These are phyloP conservation scores for Colletotrichum plurivorum DNA, from an alignment of 2,329 filamentous ascomycete genomes.

Conservation along the genomic window DNA sequence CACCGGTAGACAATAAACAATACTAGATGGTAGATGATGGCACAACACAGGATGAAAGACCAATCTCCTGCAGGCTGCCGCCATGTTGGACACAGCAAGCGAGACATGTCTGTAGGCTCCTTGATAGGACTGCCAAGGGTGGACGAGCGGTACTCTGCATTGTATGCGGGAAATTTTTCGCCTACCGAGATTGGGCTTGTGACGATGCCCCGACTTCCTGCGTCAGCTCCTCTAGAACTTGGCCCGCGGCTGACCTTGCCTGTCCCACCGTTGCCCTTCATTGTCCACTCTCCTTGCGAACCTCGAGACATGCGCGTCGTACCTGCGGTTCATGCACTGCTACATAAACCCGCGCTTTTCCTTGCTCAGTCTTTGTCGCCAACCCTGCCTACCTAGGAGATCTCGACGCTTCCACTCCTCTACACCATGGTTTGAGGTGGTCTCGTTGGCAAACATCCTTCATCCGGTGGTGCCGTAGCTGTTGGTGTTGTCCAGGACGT, in stretches of 20 bases:
- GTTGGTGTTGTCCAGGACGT: neutral
- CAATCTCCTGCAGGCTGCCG: conserved; percentile 38
- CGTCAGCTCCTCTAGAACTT: conserved; percentile 21
- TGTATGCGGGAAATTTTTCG: conserved; percentile 39
- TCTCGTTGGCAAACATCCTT: neutral
- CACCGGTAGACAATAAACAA: conserved; percentile 1
- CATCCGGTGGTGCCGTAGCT: neutral
- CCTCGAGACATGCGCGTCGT: conserved; percentile 21
- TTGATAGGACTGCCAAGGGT: conserved; percentile 39
- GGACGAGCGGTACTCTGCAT: conserved; percentile 37
- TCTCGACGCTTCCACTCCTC: neutral
- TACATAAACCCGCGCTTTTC: conserved; percentile 28
- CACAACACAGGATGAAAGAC: conserved; percentile 1
- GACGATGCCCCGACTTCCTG: conserved; percentile 21
- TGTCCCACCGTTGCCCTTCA: conserved; percentile 22
- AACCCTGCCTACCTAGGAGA: neutral
- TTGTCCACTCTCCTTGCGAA: conserved; percentile 19
- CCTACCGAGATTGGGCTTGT: conserved; percentile 37
- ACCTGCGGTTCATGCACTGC: conserved; percentile 33
- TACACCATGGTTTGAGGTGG: conserved; percentile 4
- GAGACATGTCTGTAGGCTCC: conserved; percentile 41
- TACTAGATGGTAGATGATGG: neutral
- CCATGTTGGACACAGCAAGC: conserved; percentile 33
- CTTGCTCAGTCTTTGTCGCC: conserved; percentile 1
- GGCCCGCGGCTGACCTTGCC: conserved; percentile 26